Evolutionary conservation across 1,284 basidiomycete genomes (phyloP).

Genomic region (Ganoderma meredithae): DNA sequence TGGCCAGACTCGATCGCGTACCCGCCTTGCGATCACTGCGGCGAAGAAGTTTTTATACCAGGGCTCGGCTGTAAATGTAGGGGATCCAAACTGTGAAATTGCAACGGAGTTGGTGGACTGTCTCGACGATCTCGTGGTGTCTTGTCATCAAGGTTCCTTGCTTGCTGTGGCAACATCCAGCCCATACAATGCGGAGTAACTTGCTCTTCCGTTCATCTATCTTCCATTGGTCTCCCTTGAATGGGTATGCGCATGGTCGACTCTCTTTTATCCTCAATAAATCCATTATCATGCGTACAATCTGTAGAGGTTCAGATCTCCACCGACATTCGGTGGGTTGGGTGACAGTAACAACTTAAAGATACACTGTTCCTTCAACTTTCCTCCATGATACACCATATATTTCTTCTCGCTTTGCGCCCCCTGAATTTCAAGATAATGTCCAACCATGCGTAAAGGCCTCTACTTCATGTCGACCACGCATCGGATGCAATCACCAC

Average conservation of each 20-base stretch:
- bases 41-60: neutral
- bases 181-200: too few species aligned
- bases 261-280: neutral
- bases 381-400: slow-evolving; percentile 31
- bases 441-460: neutral
- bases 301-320: neutral
- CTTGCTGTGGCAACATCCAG: neutral
- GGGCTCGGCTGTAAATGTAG: neutral
- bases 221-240: neutral
- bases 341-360: neutral
- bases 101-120: neutral
- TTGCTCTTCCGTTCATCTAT: too few species aligned
- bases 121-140: neutral
- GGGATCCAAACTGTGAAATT: neutral
- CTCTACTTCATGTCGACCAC: slow-evolving; percentile 76
- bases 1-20: neutral
- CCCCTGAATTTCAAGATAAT: neutral
- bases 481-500: slow-evolving; percentile 92
- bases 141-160: neutral
- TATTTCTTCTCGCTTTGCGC: slow-evolving; percentile 8
- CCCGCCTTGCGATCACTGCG: neutral
- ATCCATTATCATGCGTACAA: neutral
- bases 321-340: neutral
- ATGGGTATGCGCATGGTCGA: neutral
- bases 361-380: slow-evolving; percentile 24